Conservation (phyloP, 176 grass and related monocot species). For the Ensete glaucum region DNA sequence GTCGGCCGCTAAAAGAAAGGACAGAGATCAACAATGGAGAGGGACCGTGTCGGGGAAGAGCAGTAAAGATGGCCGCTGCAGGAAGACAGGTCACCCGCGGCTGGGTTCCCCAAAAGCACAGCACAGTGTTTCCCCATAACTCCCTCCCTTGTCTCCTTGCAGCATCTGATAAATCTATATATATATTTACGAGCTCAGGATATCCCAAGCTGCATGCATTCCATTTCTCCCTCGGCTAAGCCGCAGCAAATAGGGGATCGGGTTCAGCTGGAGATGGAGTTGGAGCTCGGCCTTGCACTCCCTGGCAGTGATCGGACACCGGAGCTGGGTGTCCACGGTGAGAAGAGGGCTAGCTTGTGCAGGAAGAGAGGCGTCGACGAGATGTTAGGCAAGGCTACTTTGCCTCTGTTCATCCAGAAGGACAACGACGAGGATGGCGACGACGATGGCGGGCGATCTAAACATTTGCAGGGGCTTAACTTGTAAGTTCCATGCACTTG, state of each 20-base stretch:
- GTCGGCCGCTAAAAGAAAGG: neutral
- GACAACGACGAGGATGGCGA: neutral
- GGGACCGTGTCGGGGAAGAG: conserved; percentile 46
- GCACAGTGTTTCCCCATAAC: conserved; percentile 29
- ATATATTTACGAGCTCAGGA: conserved; percentile 15
- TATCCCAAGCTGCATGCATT: conserved; percentile 2
- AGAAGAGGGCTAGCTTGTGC: neutral
- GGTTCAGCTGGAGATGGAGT: conserved; percentile 33
- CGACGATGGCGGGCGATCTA: neutral
- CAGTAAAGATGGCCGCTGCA: conserved; percentile 11
- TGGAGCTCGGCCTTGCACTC: conserved; percentile 53
- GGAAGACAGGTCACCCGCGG: conserved; percentile 24
- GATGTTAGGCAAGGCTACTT: conserved; percentile 16
- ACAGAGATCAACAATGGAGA: conserved; percentile 17
- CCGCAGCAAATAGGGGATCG: too few relatives aligned
- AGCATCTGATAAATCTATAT: conserved; percentile 2
- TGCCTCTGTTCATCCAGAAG: conserved; percentile 34
- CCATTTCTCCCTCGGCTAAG: neutral
- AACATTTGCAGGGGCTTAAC: neutral
- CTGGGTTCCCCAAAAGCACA: conserved; percentile 33
- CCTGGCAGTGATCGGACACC: conserved; percentile 11
- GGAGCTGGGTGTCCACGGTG: neutral
- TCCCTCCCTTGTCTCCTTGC: neutral
- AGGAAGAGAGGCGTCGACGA: conserved; percentile 32
- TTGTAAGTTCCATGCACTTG: conserved; percentile 19